Base-by-base conservation (phyloP, 768 basidiomycete species). In the Pisolithus tinctorius region DNA sequence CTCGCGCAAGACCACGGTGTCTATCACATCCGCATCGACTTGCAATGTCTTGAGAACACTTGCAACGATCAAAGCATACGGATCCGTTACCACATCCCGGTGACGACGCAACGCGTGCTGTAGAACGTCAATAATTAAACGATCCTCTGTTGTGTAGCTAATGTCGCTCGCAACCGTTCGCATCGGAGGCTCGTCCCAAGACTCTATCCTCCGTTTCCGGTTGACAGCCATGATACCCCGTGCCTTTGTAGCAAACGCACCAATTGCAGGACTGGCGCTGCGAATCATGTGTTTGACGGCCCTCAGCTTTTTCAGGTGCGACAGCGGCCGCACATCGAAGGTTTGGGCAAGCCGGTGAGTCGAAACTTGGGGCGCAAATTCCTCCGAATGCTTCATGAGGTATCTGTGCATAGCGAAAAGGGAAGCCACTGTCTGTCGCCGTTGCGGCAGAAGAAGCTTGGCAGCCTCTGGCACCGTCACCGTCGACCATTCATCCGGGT, bases 251-350 rank as follows among this genome's bases (percentile, higher is more conserved):
- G 72, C 66, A 62, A 90, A 90, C 2, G 58, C 53, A 14, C 69
- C 60, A 26, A 89, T 56, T 7, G 70, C 68, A 1, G 73, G 68
- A 43, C 69, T 62, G 13, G 62, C 63, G 9, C 55, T 52, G 25
- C 75, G 69, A 29, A 77, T 67, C 80, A 87, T 78, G 8, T 66
- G 60, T 16, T 60, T 61, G 2, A 90, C 78, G 4, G 54, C 57
- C 34, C 74, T 50, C 37, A 90, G 66, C 48, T 74, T 75, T 25
- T 76, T 60, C 2, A 87, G 69, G 34, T 88, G 77, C 4, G 70
- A 64, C 44, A 66, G 63, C 0, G 90, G 86, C 2, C 90, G 82
- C 29, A 93, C 78, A 40, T 71, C 58, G 67, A 91, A 86, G 1
- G 56, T 66, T 51, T 82, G 80, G 4, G 68, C 67, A 20, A 66